These are phyloP conservation scores for Wickerhamiella musiphila DNA, from an alignment of 805 yeast genomes.

Conservation along the genomic window DNA sequence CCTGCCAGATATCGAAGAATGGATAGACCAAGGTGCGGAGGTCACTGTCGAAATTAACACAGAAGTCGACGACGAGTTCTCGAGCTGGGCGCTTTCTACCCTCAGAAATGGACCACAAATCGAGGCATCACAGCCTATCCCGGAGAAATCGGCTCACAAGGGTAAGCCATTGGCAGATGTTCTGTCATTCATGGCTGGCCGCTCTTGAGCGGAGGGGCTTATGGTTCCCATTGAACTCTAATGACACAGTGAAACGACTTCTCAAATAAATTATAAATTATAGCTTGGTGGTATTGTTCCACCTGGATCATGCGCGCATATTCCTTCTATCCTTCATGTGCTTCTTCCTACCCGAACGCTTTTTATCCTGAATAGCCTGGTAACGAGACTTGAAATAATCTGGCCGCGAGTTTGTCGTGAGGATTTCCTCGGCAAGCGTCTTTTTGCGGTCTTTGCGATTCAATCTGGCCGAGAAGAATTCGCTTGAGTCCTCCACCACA, in stretches of 20 bases:
- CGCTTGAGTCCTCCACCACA: slow-evolving; percentile 64
- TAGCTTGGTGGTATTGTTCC: too few relatives aligned
- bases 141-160: slow-evolving; percentile 15
- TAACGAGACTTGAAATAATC: slow-evolving; percentile 84
- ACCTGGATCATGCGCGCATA: slow-evolving; percentile 26
- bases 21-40: slow-evolving; percentile 38
- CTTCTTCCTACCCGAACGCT: slow-evolving; percentile 46
- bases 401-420: slow-evolving; percentile 29
- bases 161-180: slow-evolving; percentile 13
- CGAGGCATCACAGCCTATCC: too few relatives aligned
- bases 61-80: slow-evolving; percentile 32
- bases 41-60: slow-evolving; percentile 22
- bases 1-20: slow-evolving; percentile 75
- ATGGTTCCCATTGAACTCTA: too few relatives aligned
- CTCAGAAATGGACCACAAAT: slow-evolving; percentile 24
- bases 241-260: too few relatives aligned
- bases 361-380: slow-evolving; percentile 52
- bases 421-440: slow-evolving; percentile 65
- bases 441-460: slow-evolving; percentile 55
- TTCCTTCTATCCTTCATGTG: slow-evolving; percentile 46
- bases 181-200: slow-evolving; percentile 12
- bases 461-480: slow-evolving; percentile 51
- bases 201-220: too few relatives aligned
- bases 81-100: slow-evolving; percentile 69
- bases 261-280: too few relatives aligned